A percentile compares a stretch with the other conserved stretches of the same genome.
Conservation (phyloP, 345 rosid genomes). For the Dipteronia dyeriana region DNA sequence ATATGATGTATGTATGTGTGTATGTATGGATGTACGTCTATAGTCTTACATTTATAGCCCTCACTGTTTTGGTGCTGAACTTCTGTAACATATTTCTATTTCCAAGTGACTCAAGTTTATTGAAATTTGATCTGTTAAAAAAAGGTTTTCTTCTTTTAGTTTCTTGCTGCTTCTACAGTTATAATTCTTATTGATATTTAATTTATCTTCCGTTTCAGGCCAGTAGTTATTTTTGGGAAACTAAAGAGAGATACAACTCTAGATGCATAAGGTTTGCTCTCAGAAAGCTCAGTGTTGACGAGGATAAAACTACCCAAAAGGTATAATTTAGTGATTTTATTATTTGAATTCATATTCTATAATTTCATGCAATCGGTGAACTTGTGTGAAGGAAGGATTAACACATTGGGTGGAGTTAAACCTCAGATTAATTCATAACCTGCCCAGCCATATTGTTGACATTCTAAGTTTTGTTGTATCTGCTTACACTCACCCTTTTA, state of each 20-base stretch:
- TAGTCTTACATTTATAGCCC: neutral
- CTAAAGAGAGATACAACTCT: constrained; percentile 41
- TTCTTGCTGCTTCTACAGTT: neutral
- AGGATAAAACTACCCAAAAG: constrained; percentile 45
- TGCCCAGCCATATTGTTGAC: neutral
- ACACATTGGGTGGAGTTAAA: neutral
- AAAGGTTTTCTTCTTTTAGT: neutral
- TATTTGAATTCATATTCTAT: neutral
- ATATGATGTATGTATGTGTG: neutral
- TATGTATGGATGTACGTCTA: neutral
- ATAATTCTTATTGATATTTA: neutral
- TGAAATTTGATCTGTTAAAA: neutral
- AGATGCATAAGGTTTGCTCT: constrained; percentile 49
- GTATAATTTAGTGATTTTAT: constrained; percentile 31
- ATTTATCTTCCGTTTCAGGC: constrained; percentile 35
- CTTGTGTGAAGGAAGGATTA: neutral
- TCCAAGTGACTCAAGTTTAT: neutral
- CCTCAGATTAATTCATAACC: neutral
- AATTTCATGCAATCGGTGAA: neutral
- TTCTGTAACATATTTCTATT: neutral
- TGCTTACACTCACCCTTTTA: neutral
- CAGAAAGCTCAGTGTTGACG: constrained; percentile 44
- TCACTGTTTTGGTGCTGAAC: neutral
- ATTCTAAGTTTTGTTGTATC: neutral
- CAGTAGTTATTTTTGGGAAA: constrained; percentile 46